Evolutionary conservation across 2,329 filamentous ascomycete species (phyloP).

Genomic region (Penicillium brasilianum): DNA sequence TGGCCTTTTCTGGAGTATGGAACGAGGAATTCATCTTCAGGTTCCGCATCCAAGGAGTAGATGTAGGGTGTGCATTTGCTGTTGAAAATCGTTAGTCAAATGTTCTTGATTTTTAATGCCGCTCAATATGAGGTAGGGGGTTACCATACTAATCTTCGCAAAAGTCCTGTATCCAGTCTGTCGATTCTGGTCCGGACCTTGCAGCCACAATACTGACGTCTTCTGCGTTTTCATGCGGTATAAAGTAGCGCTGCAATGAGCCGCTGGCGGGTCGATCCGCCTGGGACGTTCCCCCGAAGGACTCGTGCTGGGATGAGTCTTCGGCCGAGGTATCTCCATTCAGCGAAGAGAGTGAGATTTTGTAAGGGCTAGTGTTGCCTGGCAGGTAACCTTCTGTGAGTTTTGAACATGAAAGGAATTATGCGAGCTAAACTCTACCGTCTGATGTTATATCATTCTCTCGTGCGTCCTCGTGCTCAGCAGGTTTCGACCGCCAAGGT

Average conservation of each 20-base stretch:
- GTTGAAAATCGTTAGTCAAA: not conserved
- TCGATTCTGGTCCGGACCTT: not conserved
- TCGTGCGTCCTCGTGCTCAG: not conserved
- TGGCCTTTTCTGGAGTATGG: conserved; percentile 55
- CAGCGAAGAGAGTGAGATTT: not conserved
- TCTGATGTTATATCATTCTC: not conserved
- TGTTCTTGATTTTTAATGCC: not conserved
- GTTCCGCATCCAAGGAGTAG: conserved; percentile 2
- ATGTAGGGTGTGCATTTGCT: conserved; percentile 3
- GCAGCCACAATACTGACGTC: conserved; percentile 6
- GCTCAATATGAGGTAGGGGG: too few species aligned
- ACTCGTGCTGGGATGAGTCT: not conserved
- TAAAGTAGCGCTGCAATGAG: not conserved
- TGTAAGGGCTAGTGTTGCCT: conserved; percentile 5
- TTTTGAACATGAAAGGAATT: not conserved
- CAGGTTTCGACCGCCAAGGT: not conserved
- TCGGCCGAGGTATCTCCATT: not conserved
- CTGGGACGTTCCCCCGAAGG: not conserved
- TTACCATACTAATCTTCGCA: conserved; percentile 5
- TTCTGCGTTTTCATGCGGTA: conserved; percentile 1
- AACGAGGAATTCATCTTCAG: conserved; percentile 13
- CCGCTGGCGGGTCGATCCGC: not conserved
- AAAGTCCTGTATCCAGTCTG: conserved; percentile 1
- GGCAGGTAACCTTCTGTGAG: not conserved
- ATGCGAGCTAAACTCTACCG: not conserved